Evolutionary conservation across 768 basidiomycete genomes (phyloP).

Genomic region (Boletus fagicola): DNA sequence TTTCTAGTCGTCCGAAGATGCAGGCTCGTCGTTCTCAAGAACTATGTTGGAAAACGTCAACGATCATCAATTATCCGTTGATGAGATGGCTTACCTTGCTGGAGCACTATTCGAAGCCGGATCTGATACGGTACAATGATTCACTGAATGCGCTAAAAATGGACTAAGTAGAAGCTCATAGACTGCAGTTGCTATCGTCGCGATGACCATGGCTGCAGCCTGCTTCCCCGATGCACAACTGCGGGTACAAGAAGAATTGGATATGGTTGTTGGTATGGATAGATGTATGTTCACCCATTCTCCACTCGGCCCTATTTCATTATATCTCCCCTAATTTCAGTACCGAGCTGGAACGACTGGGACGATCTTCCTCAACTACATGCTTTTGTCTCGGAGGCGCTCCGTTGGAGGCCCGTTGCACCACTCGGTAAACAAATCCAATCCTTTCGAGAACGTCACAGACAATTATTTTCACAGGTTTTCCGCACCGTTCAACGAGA

Average conservation of each 20-base stretch:
- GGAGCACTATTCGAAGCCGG: conserved; percentile 63
- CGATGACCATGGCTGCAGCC: conserved; percentile 43
- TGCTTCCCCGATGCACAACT: conserved; percentile 33
- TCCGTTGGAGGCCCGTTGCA: no score
- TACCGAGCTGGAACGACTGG: no score
- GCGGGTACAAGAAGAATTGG: conserved; percentile 53
- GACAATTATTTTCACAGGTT: no score
- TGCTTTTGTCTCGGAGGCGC: no score
- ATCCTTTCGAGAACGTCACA: no score
- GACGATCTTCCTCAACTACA: no score
- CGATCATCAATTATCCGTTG: conserved; percentile 47
- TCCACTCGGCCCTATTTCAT: no score
- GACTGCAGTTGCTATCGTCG: conserved; percentile 29
- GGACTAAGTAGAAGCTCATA: background rate
- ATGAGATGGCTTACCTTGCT: conserved; percentile 57
- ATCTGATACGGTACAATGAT: conserved; percentile 44
- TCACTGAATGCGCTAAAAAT: background rate
- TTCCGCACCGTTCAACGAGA: no score
- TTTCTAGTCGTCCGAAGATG: conserved; percentile 10
- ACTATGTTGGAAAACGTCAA: conserved; percentile 51
- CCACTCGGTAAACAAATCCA: no score
- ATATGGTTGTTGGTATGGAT: conserved; percentile 52
- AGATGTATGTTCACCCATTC: background rate
- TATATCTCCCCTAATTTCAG: no score
- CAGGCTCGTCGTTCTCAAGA: conserved; percentile 43